phyloP scores from a whole-genome alignment of 345 rosid genomes.

The Citropsis articulata region DNA sequence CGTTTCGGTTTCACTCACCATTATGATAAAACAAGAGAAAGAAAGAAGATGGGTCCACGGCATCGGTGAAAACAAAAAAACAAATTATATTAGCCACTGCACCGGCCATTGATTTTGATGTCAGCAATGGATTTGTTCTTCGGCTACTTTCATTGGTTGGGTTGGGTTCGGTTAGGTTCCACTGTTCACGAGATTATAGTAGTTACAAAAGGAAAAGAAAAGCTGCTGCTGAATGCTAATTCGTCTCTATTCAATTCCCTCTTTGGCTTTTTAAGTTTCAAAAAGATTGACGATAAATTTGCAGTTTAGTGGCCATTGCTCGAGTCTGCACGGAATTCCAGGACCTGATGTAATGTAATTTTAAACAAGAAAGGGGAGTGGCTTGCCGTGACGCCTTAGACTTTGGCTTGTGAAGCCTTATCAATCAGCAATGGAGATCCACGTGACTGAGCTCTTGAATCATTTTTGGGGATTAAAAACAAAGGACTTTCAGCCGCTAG shows the following conservation, averaged over 20 bases:
- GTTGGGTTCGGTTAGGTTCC: neutral
- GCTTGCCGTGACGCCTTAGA: neutral
- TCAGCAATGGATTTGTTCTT: neutral
- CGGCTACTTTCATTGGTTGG: neutral
- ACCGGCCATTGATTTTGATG: neutral
- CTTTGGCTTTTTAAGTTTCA: neutral
- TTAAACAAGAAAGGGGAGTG: neutral
- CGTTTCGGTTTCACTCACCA: too few relatives aligned
- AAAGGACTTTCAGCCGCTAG: neutral
- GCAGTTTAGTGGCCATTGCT: too few relatives aligned
- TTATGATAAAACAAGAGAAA: too few relatives aligned
- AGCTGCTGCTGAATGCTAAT: conserved; percentile 20
- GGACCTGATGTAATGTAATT: neutral
- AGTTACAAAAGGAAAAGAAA: neutral
- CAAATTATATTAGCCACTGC: neutral
- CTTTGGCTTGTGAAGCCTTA: neutral
- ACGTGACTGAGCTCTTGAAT: neutral
- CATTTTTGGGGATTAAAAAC: neutral
- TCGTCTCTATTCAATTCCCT: conserved; percentile 19
- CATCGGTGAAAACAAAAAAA: neutral
- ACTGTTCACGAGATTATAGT: conserved; percentile 9
- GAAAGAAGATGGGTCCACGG: neutral
- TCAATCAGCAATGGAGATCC: neutral
- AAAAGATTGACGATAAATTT: too few relatives aligned
- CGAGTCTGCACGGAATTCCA: neutral